These are phyloP conservation scores for Tillandsia fasciculata DNA, from an alignment of 176 grass and related monocot genomes.

Conservation along the genomic window DNA sequence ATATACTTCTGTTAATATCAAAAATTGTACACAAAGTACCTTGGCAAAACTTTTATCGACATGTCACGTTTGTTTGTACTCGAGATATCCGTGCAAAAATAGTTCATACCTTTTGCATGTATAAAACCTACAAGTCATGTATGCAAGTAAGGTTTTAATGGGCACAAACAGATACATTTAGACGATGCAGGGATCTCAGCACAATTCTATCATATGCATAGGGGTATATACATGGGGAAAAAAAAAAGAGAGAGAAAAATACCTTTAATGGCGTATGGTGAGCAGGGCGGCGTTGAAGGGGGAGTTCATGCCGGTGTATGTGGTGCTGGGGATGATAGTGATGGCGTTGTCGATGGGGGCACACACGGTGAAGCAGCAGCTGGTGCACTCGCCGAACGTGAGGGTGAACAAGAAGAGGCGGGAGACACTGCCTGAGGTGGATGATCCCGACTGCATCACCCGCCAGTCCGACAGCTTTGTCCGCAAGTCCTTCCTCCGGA, in stretches of 20 bases:
- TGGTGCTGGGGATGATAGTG: neutral
- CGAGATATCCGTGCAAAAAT: no score
- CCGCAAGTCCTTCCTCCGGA: constrained; percentile 9
- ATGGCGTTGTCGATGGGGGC: neutral
- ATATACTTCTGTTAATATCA: no score
- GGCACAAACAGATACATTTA: no score
- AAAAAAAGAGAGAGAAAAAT: neutral
- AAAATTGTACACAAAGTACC: no score
- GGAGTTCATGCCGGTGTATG: constrained; percentile 1
- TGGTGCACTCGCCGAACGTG: constrained; percentile 4
- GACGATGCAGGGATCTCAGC: no score
- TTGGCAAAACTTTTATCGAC: no score
- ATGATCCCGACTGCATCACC: neutral
- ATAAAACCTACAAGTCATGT: no score
- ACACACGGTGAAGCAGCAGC: constrained; percentile 1
- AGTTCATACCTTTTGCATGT: no score
- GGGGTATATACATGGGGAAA: neutral
- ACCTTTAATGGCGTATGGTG: no score
- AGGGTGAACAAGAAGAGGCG: constrained; percentile 18
- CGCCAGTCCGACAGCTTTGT: constrained; percentile 3
- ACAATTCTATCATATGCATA: no score
- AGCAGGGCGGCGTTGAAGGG: neutral
- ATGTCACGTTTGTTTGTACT: no score
- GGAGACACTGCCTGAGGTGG: constrained; percentile 2
- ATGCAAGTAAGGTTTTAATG: no score